Conservation (phyloP, 805 yeast species). For the Starmerella bombicola region DNA sequence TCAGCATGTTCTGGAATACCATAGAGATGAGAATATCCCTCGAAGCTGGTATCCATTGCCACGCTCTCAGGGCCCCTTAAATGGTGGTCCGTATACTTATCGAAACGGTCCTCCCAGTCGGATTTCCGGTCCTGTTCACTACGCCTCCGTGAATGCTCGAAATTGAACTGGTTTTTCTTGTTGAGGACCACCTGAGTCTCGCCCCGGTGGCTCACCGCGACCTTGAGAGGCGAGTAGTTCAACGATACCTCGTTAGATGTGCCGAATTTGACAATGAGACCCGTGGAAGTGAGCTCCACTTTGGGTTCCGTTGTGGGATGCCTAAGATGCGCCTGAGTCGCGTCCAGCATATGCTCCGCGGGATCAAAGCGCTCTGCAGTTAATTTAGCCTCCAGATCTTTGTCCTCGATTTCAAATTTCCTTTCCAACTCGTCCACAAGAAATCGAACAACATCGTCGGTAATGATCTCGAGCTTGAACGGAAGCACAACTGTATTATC, state of each 20-base stretch:
- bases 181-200: slow-evolving; percentile 47
- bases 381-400: slow-evolving; percentile 2
- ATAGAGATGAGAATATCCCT: slow-evolving; percentile 50
- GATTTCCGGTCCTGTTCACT: slow-evolving; percentile 38
- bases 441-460: slow-evolving; percentile 51
- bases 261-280: slow-evolving; percentile 12
- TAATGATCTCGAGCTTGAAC: slow-evolving; percentile 45
- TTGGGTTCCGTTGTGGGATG: neutral
- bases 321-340: neutral
- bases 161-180: slow-evolving; percentile 54
- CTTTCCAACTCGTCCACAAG: slow-evolving; percentile 51
- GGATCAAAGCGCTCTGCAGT: slow-evolving; percentile 20
- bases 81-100: slow-evolving; percentile 47
- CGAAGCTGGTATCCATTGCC: slow-evolving; percentile 61
- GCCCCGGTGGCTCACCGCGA: slow-evolving; percentile 38
- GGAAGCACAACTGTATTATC: slow-evolving; percentile 40
- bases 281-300: neutral
- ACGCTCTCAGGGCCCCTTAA: slow-evolving; percentile 72
- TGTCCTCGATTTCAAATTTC: slow-evolving; percentile 13
- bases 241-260: slow-evolving; percentile 33
- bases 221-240: slow-evolving; percentile 37
- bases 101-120: slow-evolving; percentile 64
- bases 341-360: slow-evolving; percentile 14
- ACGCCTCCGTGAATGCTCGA: slow-evolving; percentile 66
- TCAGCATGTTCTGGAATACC: slow-evolving; percentile 99